phyloP scores from a whole-genome alignment of 768 basidiomycete species.

The Boletus rubropictus region DNA sequence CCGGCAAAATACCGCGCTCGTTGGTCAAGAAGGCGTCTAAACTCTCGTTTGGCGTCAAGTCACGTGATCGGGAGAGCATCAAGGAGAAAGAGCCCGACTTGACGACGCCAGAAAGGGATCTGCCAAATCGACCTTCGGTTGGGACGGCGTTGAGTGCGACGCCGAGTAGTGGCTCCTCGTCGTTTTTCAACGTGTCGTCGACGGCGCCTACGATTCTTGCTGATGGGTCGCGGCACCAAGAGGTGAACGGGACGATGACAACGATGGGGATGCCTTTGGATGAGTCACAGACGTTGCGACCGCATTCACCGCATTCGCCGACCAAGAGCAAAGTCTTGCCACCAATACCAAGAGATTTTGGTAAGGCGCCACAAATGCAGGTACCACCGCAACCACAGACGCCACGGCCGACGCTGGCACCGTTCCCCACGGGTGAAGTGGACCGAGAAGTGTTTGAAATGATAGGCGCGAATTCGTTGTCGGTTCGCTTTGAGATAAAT shows the following conservation, averaged over 20 bases:
- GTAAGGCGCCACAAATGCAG: slow-evolving; percentile 21
- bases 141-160: slow-evolving; percentile 54
- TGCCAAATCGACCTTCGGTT: slow-evolving; percentile 39
- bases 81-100: slow-evolving; percentile 41
- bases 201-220: slow-evolving; percentile 40
- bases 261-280: slow-evolving; percentile 18
- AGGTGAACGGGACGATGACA: slow-evolving; percentile 22
- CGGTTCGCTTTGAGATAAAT: slow-evolving; percentile 94
- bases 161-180: slow-evolving; percentile 72
- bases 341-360: slow-evolving; percentile 74
- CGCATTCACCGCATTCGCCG: slow-evolving; percentile 48
- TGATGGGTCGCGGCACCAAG: slow-evolving; percentile 30
- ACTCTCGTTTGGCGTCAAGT: slow-evolving; percentile 68
- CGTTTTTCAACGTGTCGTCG: slow-evolving; percentile 78
- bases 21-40: slow-evolving; percentile 73
- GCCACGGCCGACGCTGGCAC: slow-evolving; percentile 39
- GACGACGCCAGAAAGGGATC: slow-evolving; percentile 40
- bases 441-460: slow-evolving; percentile 65
- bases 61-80: slow-evolving; percentile 39
- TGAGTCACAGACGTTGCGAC: slow-evolving; percentile 32
- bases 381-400: slow-evolving; percentile 21
- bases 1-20: slow-evolving; percentile 44
- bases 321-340: slow-evolving; percentile 64
- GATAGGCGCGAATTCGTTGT: slow-evolving; percentile 69
- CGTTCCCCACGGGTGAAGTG: slow-evolving; percentile 61